A percentile compares a stretch with the other conserved stretches of the same genome.
Conservation (phyloP, 768 basidiomycete species). For the Strobilomyces dryophilus region DNA sequence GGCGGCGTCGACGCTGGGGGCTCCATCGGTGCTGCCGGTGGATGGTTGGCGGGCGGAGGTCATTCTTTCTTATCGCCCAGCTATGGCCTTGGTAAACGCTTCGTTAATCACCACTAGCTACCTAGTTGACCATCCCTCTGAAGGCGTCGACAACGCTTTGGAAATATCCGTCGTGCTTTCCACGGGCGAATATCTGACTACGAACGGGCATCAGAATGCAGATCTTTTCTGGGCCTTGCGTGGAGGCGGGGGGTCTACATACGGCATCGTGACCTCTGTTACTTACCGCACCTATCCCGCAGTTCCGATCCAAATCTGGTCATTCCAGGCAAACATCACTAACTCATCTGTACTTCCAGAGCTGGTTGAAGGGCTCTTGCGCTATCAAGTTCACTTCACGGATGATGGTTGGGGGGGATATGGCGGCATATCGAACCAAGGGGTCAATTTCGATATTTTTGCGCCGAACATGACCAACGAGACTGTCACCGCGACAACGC, state of each 20-base stretch:
- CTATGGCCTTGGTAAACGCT: slow-evolving; percentile 37
- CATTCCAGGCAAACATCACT: slow-evolving; percentile 31
- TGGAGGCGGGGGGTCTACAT: slow-evolving; percentile 47
- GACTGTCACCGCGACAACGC: slow-evolving; percentile 32
- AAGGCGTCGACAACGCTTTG: slow-evolving; percentile 46
- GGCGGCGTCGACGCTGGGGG: slow-evolving; percentile 35
- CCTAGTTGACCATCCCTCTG: background rate
- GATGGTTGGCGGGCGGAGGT: slow-evolving; percentile 48
- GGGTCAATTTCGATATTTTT: slow-evolving; percentile 19
- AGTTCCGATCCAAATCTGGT: slow-evolving; percentile 31
- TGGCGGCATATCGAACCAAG: slow-evolving; percentile 4
- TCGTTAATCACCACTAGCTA: background rate
- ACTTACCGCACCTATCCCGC: slow-evolving; percentile 44
- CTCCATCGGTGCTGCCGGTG: slow-evolving; percentile 39
- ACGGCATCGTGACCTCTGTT: slow-evolving; percentile 43
- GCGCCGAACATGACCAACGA: slow-evolving; percentile 35
- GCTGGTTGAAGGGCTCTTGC: slow-evolving; percentile 34
- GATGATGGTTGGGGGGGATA: slow-evolving; percentile 45
- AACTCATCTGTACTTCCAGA: slow-evolving; percentile 27
- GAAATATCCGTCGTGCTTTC: slow-evolving; percentile 44
- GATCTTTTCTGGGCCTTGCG: slow-evolving; percentile 54
- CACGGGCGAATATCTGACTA: slow-evolving; percentile 35
- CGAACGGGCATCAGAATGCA: slow-evolving; percentile 37
- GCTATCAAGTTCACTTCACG: slow-evolving; percentile 24
- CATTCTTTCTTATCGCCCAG: slow-evolving; percentile 38